Percentiles rank a stretch among this genome's conserved stretches.
These are phyloP conservation scores for Carex kokanica DNA, from an alignment of 176 grass and related monocot genomes.

Conservation along the genomic window DNA sequence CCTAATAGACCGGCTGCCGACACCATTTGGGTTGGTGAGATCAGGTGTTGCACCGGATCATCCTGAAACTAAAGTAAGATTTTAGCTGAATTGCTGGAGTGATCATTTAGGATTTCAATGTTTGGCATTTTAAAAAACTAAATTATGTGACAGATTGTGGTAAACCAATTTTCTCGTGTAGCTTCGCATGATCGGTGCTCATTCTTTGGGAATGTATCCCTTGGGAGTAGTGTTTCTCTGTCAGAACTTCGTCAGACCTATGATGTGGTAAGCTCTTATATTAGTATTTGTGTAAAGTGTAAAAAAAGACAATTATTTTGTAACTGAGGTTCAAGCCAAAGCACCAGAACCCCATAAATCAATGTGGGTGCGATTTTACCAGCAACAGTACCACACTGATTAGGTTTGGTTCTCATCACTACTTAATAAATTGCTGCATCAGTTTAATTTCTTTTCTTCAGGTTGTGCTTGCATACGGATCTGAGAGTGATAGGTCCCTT, in stretches of 20 bases:
- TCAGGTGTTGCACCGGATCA: constrained; percentile 93
- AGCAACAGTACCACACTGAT: not conserved
- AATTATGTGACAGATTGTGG: constrained; percentile 77
- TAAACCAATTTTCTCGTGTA: constrained; percentile 97
- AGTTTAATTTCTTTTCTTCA: constrained; percentile 26
- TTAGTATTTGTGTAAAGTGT: not conserved
- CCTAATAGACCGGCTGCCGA: constrained; percentile 76
- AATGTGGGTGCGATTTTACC: not conserved
- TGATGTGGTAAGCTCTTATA: constrained; percentile 62
- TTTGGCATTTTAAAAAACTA: constrained; percentile 19
- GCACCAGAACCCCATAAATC: not conserved
- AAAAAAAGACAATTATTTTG: not conserved
- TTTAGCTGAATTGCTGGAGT: not conserved
- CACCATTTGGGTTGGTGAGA: constrained; percentile 79
- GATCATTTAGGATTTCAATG: not conserved
- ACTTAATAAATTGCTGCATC: not conserved
- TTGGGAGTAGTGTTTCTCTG: constrained; percentile 64
- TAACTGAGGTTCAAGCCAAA: not conserved
- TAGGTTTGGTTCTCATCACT: not conserved
- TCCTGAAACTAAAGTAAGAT: constrained; percentile 77
- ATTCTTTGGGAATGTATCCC: constrained; percentile 79
- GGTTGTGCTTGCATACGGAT: constrained; percentile 97
- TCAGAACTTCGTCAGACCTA: constrained; percentile 61
- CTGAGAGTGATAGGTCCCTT: constrained; percentile 86
- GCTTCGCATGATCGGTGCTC: constrained; percentile 58